Conservation (phyloP, 306 rosid species). For the Comarum palustre region DNA sequence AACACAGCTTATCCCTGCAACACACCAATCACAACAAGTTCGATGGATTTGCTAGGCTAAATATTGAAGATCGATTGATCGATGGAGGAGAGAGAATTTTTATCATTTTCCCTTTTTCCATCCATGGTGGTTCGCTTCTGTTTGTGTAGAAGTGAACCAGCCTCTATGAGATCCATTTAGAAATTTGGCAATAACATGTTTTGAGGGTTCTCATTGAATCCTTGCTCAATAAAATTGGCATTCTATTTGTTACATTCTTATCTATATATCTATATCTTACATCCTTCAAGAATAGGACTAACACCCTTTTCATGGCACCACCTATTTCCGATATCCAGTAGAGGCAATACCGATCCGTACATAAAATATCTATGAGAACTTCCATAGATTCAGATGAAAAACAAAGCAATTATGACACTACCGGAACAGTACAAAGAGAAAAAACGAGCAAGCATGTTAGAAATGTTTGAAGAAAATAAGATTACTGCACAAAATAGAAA, state of each 20-base stretch:
- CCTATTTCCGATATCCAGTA: background rate
- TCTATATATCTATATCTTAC: background rate
- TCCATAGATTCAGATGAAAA: background rate
- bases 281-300: background rate
- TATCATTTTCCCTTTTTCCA: constrained; percentile 12
- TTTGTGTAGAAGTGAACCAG: constrained; percentile 33
- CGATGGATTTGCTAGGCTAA: constrained; percentile 50
- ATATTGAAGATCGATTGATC: constrained; percentile 9
- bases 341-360: constrained; percentile 1
- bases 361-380: background rate
- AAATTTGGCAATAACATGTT: constrained; percentile 41
- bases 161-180: constrained; percentile 35
- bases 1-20: constrained; percentile 51
- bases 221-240: constrained; percentile 15
- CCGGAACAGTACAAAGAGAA: background rate
- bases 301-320: background rate
- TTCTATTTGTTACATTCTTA: background rate
- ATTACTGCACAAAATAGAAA: background rate
- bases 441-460: background rate
- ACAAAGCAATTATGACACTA: background rate
- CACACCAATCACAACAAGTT: constrained; percentile 41
- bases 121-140: constrained; percentile 19
- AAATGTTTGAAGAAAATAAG: background rate
- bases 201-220: constrained; percentile 34
- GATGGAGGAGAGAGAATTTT: constrained; percentile 14